These are phyloP conservation scores for Magnolia kwangsiensis DNA, from an alignment of 164 flowering plant species.

Conservation along the genomic window DNA sequence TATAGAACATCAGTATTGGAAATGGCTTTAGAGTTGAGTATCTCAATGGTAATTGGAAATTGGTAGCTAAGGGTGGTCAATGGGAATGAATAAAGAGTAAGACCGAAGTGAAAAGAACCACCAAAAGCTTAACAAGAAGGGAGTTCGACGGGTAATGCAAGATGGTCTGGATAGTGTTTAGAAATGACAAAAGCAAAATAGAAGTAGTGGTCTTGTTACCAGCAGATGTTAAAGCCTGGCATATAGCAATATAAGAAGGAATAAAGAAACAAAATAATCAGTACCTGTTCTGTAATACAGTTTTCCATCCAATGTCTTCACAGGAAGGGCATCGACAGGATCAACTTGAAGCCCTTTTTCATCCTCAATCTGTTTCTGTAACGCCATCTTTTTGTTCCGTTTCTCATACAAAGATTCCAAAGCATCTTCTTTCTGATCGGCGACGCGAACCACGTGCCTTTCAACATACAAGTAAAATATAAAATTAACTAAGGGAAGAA, in stretches of 20 bases:
- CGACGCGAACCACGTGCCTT: constrained; percentile 84
- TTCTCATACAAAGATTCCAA: constrained; percentile 69
- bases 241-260: background rate
- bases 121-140: no score
- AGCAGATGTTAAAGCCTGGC: background rate
- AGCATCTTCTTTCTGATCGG: constrained; percentile 63
- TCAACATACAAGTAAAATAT: background rate
- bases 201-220: background rate
- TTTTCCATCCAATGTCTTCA: constrained; percentile 74
- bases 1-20: no score
- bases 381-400: constrained; percentile 33
- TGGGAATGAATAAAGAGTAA: no score
- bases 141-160: no score
- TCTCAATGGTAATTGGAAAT: no score
- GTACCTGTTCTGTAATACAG: constrained; percentile 61
- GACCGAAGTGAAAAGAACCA: no score
- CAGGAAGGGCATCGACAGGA: constrained; percentile 85
- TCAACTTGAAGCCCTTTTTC: constrained; percentile 47
- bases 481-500: background rate
- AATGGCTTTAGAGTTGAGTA: no score
- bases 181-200: background rate
- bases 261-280: background rate
- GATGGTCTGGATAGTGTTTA: no score
- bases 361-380: constrained; percentile 37
- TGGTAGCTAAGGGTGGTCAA: no score